Base-by-base conservation (phyloP, 148 eudicot species). In the Cornus controversa region DNA sequence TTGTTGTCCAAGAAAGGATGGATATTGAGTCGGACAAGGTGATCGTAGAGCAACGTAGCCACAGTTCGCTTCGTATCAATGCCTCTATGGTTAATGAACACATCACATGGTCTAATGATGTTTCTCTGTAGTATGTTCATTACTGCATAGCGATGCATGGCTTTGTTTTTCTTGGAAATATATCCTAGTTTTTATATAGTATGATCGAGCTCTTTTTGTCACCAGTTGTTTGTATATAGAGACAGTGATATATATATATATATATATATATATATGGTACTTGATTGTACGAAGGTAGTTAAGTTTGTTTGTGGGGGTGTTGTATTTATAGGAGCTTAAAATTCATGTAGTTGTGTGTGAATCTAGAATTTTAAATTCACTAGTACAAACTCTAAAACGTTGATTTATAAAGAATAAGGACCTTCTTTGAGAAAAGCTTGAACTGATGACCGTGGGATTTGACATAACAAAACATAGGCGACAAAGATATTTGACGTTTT, bases 1-100 rank as follows among this genome's bases (percentile, higher is more conserved):
- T 81, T 81, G 84, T 25, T 71, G 72, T 81, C 80, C 76, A 81
- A 31, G 42, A 81, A 81, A 0, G 84, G 68, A 5, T 72, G 74
- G 24, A 81, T 26, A 8, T 73, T 45, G 34, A 73, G 73, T 34
- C 79, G 18, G 24, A 6, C 23, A 5, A 81, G 77, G 50, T 81
- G 74, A 29, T 77, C 73, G 22, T 76, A 58, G 16, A 81, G 66
- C 84, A 81, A 67, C 42, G 84, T 72, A 23, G 84, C 80, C 22
- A 81, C 45, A 0, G 84, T 65, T 23, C 74, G 66, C 77, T 77
- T 77, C 15, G 84, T 81, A 69, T 81, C 84, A 2, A 67, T 47
- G 13, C 77, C 53, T 54, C 84, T 58, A 24, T 81, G 77, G 80
- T 77, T 81, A 0, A 81, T 76, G 64, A 81, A 77, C 3, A 77